A percentile compares a stretch with the other conserved stretches of the same genome.
phyloP scores from a whole-genome alignment of 169 alveolate species.

The Cryptosporidium ubiquitum region DNA sequence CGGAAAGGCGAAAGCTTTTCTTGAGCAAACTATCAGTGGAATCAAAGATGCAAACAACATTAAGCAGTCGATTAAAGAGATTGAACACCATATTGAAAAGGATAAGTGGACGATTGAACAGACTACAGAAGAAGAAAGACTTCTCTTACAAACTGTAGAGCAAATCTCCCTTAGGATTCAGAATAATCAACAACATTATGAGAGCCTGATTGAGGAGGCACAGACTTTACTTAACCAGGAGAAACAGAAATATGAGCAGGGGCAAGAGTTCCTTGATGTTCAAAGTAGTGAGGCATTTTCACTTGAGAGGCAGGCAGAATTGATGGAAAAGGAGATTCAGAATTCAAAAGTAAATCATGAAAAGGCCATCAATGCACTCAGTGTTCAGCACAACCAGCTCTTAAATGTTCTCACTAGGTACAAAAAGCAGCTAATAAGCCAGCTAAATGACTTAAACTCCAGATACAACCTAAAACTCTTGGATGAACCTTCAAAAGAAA shows the following conservation, averaged over 20 bases:
- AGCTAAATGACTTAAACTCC: neutral
- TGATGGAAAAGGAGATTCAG: conserved; percentile 35
- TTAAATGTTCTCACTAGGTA: conserved; percentile 12
- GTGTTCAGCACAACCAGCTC: conserved; percentile 14
- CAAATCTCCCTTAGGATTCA: conserved; percentile 63
- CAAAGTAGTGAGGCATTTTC: conserved; percentile 72
- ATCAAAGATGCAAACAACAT: conserved; percentile 62
- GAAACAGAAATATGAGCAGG: conserved; percentile 52
- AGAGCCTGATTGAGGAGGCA: conserved; percentile 69
- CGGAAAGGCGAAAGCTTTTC: conserved; percentile 36
- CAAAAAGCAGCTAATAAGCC: neutral
- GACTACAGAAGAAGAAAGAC: conserved; percentile 57
- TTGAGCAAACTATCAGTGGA: conserved; percentile 32
- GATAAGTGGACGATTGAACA: conserved; percentile 74
- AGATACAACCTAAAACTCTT: neutral
- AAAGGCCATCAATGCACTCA: conserved; percentile 39
- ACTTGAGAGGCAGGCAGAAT: conserved; percentile 68
- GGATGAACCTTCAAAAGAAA: neutral
- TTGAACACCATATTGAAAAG: conserved; percentile 70
- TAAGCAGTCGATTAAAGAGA: conserved; percentile 61
- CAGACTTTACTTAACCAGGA: conserved; percentile 58
- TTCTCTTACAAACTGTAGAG: conserved; percentile 54
- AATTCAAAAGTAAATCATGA: conserved; percentile 44
- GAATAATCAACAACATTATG: conserved; percentile 71
- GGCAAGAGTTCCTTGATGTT: conserved; percentile 32